Base-by-base conservation (phyloP, 2,329 filamentous ascomycete species). In the Sporothrix sp. region DNA sequence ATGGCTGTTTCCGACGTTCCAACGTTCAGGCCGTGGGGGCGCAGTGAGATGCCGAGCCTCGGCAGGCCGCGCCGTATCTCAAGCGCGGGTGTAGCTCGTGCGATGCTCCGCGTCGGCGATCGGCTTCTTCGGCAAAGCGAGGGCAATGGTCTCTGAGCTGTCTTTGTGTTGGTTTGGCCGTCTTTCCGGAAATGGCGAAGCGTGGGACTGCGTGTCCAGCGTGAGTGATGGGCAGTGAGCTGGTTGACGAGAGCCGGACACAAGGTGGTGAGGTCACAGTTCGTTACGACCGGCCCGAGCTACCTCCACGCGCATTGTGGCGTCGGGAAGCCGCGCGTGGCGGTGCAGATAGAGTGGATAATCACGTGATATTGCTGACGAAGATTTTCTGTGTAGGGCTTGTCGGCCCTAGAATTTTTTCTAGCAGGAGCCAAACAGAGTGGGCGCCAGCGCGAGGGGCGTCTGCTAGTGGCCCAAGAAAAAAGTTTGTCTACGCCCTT, bases 401-500 rank as follows among this genome's bases (percentile, higher is more conserved):
- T 42, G 38, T 45, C 53, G 55, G 51, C 55, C 55, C 55, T 57
- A 57, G 39, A 51, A 47, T 55, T 52, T 57, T 55, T 51, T 48
- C n/a, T 50, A 27, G 25, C 20, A 2, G 30, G 21, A 37, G 23
- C 35, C 45, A 30, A 30, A 38, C 45, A 32, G 35, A 48, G 27
- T 40, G 46, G 27, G 32, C 14, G 10, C 14, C 18, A 33, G 11
- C 18, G 27, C 25, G 14, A 21, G 50, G 49, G 49, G 48, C 28
- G 30, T 25, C 33, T 45, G 43, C 43, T 45, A 45, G 44, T 28
- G 36, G 47, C 30, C 27, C 20, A 32, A 16, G 33, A 52, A 51
- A 55, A 56, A 56, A 57, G 49, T n/a, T 46, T 49, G 23, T 42
- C 30, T 42, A 52, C 16, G 42, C 32, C 49, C 20, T 45, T 36